A percentile compares a stretch with the other conserved stretches of the same genome.
Conservation (phyloP, 2,329 filamentous ascomycete species). For the Paracoccidioides lutzii region DNA sequence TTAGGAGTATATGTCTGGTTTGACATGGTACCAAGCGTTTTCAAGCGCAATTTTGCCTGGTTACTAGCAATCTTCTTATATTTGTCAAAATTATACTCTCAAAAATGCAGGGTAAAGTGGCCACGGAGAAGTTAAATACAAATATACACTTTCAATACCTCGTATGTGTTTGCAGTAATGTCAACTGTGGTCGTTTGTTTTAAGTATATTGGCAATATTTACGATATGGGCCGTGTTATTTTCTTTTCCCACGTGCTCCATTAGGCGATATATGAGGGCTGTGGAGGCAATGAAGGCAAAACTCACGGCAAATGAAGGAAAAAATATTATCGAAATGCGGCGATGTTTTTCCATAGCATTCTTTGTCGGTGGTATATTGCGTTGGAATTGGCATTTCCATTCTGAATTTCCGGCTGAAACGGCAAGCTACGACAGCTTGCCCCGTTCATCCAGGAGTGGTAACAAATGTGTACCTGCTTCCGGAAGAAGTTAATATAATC, state of each 20-base stretch:
- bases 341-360: too few relatives aligned
- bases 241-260: not conserved
- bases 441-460: not conserved
- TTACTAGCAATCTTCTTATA: constrained; percentile 31
- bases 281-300: not conserved
- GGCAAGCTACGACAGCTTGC: too few relatives aligned
- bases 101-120: constrained; percentile 35
- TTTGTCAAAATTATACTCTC: constrained; percentile 33
- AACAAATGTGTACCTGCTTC: not conserved
- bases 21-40: constrained; percentile 30
- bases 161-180: constrained; percentile 9
- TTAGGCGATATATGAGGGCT: not conserved
- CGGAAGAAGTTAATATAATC: not conserved
- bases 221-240: not conserved
- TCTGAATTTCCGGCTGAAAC: too few relatives aligned
- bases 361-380: too few relatives aligned
- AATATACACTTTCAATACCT: constrained; percentile 6
- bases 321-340: too few relatives aligned
- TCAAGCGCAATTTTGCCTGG: constrained; percentile 32
- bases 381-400: too few relatives aligned
- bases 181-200: constrained; percentile 8
- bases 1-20: constrained; percentile 19
- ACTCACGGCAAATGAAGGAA: not conserved
- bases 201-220: not conserved
- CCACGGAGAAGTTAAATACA: constrained; percentile 3